Base-by-base conservation (phyloP, 768 basidiomycete species). In the Suillus spraguei region DNA sequence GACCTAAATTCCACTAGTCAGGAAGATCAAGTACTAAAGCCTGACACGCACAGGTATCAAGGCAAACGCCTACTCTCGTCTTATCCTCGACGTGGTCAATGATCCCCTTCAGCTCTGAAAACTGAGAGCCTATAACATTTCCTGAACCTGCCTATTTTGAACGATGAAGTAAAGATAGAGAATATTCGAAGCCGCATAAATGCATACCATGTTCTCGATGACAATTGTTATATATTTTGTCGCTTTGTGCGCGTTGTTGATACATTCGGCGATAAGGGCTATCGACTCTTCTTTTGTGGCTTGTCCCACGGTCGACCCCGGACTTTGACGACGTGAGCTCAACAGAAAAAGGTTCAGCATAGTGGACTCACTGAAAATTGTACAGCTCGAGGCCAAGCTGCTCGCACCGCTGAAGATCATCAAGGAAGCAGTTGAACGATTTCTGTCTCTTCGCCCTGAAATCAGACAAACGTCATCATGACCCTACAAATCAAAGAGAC, bases 141-240 rank as follows among this genome's bases (percentile, higher is more conserved):
- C 88, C 88, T 17, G 88, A 82, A 17, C 93, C 93, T 1, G 91
- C 91, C 91, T 94, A 58, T 11, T 52, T 17, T 41, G 38, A 56
- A 56, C 6, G 3, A 56, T 28, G 24, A 41, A 39, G 17, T 20
- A 9, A 28, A 11, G 5, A 10, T 28, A 28, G 38, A 11, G 10
- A 8, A 28, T n/a, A 22, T 24, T 22, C 46, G 13, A 24, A 24
- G 46, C 22, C 13, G 22, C 3, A 52, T 55, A 28, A 4, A 14
- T 9, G n/a, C 63, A 47, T 56, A 84, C 94, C 94, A 95, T 96
- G 69, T 92, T 94, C 74, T 95, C 94, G 5, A 96, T 76, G 8
- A 95, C 88, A 11, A 81, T 82, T 1, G 85, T 81, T 9, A 94
- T 84, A 8, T 68, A 76, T 11, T 76, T 72, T 0, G 90, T 93